A percentile compares a stretch with the other conserved stretches of the same genome.
Conservation (phyloP, 164 flowering plant genomes). For the Kalanchoe fedtschenkoi region DNA sequence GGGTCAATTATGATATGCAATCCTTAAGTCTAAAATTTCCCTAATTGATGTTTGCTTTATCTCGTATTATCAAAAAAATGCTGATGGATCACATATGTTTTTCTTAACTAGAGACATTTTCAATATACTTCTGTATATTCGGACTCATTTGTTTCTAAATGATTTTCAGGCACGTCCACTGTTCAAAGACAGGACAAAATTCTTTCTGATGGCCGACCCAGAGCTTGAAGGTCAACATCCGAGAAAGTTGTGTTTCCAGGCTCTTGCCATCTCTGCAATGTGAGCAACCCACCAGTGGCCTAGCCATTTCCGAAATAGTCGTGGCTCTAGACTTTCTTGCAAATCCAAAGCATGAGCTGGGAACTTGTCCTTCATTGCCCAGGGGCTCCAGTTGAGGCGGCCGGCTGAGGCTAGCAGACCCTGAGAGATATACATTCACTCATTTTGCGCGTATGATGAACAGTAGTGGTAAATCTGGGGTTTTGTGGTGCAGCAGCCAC, state of each 20-base stretch:
- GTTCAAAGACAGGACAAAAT: slow-evolving; percentile 40
- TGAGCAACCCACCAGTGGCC: slow-evolving; percentile 50
- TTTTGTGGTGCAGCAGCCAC: too few relatives aligned
- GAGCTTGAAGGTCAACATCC: slow-evolving; percentile 36
- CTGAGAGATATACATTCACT: background rate
- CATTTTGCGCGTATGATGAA: background rate
- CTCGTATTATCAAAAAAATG: background rate
- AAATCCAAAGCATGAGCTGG: background rate
- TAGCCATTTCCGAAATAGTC: slow-evolving; percentile 34
- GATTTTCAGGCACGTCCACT: slow-evolving; percentile 42
- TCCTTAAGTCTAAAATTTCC: too few relatives aligned
- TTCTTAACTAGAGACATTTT: too few relatives aligned
- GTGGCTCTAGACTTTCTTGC: slow-evolving; percentile 5
- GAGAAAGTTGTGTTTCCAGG: slow-evolving; percentile 40
- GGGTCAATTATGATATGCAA: too few relatives aligned
- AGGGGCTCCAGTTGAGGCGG: background rate
- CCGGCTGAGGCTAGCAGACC: background rate
- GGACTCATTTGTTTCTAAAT: slow-evolving; percentile 6
- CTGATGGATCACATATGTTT: too few relatives aligned
- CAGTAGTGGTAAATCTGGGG: too few relatives aligned
- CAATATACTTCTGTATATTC: too few relatives aligned
- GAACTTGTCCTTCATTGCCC: background rate
- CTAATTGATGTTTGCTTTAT: too few relatives aligned
- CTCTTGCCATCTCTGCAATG: slow-evolving; percentile 56
- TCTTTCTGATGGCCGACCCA: slow-evolving; percentile 42